These are phyloP conservation scores for Thelonectria blattea DNA, from an alignment of 2,329 filamentous ascomycete species.

Conservation along the genomic window DNA sequence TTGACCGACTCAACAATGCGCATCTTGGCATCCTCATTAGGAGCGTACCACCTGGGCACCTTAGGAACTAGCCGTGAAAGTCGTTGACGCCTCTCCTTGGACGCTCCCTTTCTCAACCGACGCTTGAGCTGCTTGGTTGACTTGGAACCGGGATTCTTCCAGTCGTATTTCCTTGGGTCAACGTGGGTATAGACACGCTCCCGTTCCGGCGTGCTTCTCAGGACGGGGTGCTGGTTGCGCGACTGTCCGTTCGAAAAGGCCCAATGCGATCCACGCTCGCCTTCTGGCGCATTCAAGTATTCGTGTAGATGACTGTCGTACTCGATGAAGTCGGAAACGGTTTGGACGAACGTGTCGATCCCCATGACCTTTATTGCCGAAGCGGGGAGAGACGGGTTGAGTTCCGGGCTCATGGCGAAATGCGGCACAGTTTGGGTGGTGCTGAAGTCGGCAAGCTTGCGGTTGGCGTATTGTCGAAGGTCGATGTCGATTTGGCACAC, in stretches of 20 bases:
- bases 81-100: too few relatives aligned
- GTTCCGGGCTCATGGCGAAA: slow-evolving; percentile 20
- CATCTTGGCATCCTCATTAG: too few relatives aligned
- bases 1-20: too few relatives aligned
- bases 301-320: background rate
- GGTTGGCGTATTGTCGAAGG: slow-evolving; percentile 28
- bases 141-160: too few relatives aligned
- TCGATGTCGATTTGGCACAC: background rate
- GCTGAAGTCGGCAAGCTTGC: slow-evolving; percentile 37
- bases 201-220: background rate
- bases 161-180: background rate
- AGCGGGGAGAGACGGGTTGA: slow-evolving; percentile 5
- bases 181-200: background rate
- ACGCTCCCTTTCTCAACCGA: too few relatives aligned
- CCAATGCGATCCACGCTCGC: background rate
- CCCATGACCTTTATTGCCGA: background rate
- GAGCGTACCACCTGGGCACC: too few relatives aligned
- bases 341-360: background rate
- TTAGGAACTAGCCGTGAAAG: too few relatives aligned
- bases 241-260: too few relatives aligned
- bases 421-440: slow-evolving; percentile 35
- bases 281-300: background rate
- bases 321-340: background rate
- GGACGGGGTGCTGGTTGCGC: background rate
- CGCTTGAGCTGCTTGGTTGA: too few relatives aligned